A percentile compares a stretch with the other conserved stretches of the same genome.
phyloP scores from a whole-genome alignment of 225 moss, liverwort and hornwort genomes.

The Antitrichia curtipendula region DNA sequence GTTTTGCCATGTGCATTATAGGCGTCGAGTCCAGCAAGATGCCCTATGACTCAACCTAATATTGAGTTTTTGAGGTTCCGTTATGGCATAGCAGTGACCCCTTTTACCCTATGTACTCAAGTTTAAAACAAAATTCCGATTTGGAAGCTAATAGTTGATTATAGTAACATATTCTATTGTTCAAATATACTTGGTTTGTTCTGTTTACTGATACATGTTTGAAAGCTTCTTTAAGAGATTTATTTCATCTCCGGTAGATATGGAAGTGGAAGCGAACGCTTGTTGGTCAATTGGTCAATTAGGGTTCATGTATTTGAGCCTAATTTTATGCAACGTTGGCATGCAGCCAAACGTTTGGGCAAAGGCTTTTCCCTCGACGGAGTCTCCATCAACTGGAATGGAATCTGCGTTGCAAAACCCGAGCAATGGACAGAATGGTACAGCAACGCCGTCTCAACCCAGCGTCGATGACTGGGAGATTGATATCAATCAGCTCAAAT shows the following conservation, averaged over 20 bases:
- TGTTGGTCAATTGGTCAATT: background rate
- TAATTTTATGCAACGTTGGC: background rate
- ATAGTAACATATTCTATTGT: background rate
- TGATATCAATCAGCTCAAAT: slow-evolving; percentile 78
- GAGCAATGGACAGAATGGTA: slow-evolving; percentile 12
- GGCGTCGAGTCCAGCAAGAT: background rate
- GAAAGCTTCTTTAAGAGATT: background rate
- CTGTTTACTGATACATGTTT: too few relatives aligned
- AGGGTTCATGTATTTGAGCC: background rate
- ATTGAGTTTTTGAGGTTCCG: background rate
- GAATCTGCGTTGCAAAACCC: slow-evolving; percentile 9
- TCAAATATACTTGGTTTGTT: background rate
- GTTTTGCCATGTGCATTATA: background rate
- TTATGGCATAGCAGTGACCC: background rate
- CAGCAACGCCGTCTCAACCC: background rate
- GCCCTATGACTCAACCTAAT: background rate
- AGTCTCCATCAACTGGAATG: background rate
- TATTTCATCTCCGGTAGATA: background rate
- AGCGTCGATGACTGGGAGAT: slow-evolving; percentile 90
- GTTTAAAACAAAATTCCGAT: background rate
- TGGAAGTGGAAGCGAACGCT: background rate
- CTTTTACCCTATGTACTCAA: background rate
- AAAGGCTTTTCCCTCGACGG: background rate
- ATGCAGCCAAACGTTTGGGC: slow-evolving; percentile 24
- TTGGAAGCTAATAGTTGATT: background rate